A percentile compares a stretch with the other conserved stretches of the same genome.
Conservation (phyloP, 495 filamentous ascomycete species). For the Chaetomium fimeti region DNA sequence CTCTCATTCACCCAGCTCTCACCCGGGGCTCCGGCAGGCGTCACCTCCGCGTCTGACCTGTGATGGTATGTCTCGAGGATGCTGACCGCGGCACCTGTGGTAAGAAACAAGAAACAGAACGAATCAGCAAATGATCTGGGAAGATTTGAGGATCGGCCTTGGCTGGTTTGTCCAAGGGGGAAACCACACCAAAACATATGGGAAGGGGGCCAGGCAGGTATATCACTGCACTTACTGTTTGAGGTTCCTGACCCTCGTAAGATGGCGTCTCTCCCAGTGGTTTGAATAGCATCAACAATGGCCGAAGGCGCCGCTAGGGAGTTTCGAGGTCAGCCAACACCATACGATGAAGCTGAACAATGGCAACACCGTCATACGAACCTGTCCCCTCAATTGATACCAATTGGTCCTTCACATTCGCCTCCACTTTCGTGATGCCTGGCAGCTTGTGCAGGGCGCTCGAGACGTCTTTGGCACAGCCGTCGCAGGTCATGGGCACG, state of each 20-base stretch:
- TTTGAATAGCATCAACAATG: conserved; percentile 84
- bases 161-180: background rate
- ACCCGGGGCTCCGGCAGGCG: conserved; percentile 24
- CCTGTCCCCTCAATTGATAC: conserved; percentile 67
- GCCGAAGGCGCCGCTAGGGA: conserved; percentile 70
- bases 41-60: conserved; percentile 27
- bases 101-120: background rate
- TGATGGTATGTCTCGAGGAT: conserved; percentile 87
- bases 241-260: conserved; percentile 82
- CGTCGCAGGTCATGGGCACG: conserved; percentile 87
- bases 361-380: conserved; percentile 32
- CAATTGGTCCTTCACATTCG: conserved; percentile 64
- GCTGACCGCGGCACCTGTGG: conserved; percentile 81
- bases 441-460: conserved; percentile 67
- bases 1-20: conserved; percentile 36
- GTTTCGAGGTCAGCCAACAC: conserved; percentile 13
- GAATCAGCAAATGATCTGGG: conserved; percentile 8
- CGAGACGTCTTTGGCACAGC: conserved; percentile 82
- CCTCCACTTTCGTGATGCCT: conserved; percentile 67
- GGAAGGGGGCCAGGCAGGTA: background rate
- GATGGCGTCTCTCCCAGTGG: conserved; percentile 89
- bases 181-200: background rate
- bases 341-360: background rate
- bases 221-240: conserved; percentile 61
- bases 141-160: conserved; percentile 6